Evolutionary conservation across 2,329 filamentous ascomycete species (phyloP), one percentile per base, ranked within the genome.

Genomic region (Emmonsia crescens): DNA sequence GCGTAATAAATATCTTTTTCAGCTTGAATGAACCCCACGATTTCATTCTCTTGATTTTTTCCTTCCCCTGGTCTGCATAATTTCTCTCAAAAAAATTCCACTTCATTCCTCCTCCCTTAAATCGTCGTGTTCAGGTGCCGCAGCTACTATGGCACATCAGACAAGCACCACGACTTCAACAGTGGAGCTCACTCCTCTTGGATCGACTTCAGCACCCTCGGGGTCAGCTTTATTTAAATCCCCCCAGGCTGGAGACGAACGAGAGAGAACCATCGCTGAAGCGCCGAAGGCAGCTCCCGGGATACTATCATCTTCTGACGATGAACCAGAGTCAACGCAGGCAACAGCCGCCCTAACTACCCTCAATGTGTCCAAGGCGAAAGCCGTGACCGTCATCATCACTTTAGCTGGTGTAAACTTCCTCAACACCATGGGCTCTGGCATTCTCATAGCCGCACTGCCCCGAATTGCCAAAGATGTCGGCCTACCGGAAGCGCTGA

Each of bases 361-460:
- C 12, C 61, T 60, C 31, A 59, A 49, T 42, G 36, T 64, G 36
- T 64, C 65, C 21, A 63, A 57, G 42, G 36, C 59, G 9, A 61
- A 61, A 57, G 63, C 57, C 9, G 59, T 60, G 14, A 66, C 66
- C 8, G 61, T 70, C 29, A 68, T 70, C 24, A 64, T 69, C 38
- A 68, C 67, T n/a, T 65, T 71, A 1, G 67, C 67, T 1, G 69
- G 69, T 0, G 67, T 71, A 49, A 72, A 68, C 5, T 72, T 71
- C 59, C 64, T 72, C 3, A 70, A 70, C 9, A 70, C 67, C n/a
- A 71, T 70, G 68, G 69, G 69, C 51, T 66, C 65, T 19, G 70
- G 70, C 1, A 66, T 72, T 3, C 59, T 72, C 27, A 71, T 69
- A 19, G 66, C 68, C 31, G 66, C 69, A 6, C 64, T 73, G 5